Evolutionary conservation across 2,329 filamentous ascomycete species (phyloP).

Genomic region (Lachnellula hyalina): DNA sequence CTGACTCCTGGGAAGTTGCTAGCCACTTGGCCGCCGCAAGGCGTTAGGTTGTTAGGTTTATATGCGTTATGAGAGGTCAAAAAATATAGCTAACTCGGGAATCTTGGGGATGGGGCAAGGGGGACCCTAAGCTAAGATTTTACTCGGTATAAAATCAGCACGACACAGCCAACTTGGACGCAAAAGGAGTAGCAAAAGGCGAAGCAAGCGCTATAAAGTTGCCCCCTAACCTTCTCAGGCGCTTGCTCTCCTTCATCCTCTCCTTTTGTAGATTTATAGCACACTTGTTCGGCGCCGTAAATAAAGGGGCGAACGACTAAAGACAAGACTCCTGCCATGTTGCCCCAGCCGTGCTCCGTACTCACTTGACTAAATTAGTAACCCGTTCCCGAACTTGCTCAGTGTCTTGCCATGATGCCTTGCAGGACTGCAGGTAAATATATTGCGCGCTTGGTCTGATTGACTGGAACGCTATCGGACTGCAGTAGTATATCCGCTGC

Average conservation of each 20-base stretch:
- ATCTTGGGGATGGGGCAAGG: too few species aligned
- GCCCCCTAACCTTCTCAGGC: too few species aligned
- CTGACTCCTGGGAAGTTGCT: background rate
- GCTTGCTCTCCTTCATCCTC: too few species aligned
- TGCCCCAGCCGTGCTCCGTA: background rate
- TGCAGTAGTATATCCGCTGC: constrained; percentile 23
- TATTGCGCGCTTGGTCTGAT: constrained; percentile 16
- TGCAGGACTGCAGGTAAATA: constrained; percentile 16
- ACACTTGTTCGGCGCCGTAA: background rate
- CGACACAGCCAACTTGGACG: too few species aligned
- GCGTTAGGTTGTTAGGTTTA: background rate
- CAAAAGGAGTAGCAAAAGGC: too few species aligned
- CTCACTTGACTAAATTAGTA: background rate
- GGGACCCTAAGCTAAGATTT: too few species aligned
- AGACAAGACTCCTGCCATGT: background rate
- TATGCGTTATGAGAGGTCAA: background rate
- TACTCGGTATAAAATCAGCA: too few species aligned
- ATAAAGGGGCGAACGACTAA: background rate
- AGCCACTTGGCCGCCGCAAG: background rate
- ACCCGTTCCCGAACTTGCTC: background rate
- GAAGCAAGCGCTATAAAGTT: too few species aligned
- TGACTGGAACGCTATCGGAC: constrained; percentile 17
- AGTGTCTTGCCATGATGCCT: constrained; percentile 14
- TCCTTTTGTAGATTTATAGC: too few species aligned
- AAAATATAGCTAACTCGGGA: too few species aligned